Percentiles rank a stretch among this genome's conserved stretches.
Conservation (phyloP, 2,329 filamentous ascomycete species). For the Arthroderma sp. region DNA sequence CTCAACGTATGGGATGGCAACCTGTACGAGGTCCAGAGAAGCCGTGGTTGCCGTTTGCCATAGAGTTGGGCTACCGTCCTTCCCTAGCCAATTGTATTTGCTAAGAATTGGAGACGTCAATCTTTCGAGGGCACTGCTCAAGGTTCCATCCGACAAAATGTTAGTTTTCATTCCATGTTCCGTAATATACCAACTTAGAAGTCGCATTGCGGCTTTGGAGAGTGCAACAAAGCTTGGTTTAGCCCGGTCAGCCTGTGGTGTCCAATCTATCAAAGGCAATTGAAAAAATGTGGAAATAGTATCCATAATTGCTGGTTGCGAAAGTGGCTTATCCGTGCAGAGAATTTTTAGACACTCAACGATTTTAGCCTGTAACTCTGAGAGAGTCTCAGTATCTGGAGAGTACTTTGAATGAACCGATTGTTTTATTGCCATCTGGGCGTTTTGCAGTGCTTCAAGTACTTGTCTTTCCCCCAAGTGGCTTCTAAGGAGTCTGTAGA, state of each 20-base stretch:
- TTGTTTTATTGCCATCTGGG: slow-evolving; percentile 59
- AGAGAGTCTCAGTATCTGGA: slow-evolving; percentile 29
- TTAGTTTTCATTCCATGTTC: slow-evolving; percentile 43
- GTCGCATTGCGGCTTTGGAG: slow-evolving; percentile 66
- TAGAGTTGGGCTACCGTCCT: slow-evolving; percentile 57
- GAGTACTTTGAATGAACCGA: slow-evolving; percentile 43
- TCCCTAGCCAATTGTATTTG: slow-evolving; percentile 67
- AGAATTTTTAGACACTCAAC: slow-evolving; percentile 27
- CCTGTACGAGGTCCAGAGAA: slow-evolving; percentile 54
- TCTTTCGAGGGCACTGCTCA: slow-evolving; percentile 53
- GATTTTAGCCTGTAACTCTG: slow-evolving; percentile 26
- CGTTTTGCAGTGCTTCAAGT: slow-evolving; percentile 55
- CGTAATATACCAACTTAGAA: slow-evolving; percentile 41
- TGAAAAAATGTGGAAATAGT: slow-evolving; percentile 56
- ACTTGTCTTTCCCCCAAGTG: slow-evolving; percentile 53
- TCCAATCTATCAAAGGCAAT: slow-evolving; percentile 40
- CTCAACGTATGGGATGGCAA: slow-evolving; percentile 51
- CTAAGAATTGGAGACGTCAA: slow-evolving; percentile 58
- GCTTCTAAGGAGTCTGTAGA: slow-evolving; percentile 62
- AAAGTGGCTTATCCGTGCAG: slow-evolving; percentile 28
- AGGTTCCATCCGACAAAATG: slow-evolving; percentile 57
- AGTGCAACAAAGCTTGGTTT: slow-evolving; percentile 80
- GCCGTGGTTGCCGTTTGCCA: slow-evolving; percentile 73
- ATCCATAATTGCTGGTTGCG: slow-evolving; percentile 26
- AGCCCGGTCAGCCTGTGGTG: slow-evolving; percentile 26